phyloP scores from a whole-genome alignment of 768 basidiomycete species.

The Suillus weaverae region DNA sequence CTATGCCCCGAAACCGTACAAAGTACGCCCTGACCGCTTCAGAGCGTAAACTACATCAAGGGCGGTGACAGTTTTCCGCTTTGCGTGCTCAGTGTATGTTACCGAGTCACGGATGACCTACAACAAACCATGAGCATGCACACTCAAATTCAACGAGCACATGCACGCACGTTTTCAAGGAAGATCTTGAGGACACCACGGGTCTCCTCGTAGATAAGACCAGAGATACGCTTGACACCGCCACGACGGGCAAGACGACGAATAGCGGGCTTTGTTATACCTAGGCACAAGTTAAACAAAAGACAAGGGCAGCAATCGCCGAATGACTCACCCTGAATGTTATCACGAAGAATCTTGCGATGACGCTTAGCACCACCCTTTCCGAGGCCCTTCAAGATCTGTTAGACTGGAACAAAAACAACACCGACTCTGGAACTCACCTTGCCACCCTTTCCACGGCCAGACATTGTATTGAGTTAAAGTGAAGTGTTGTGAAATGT shows the following conservation, averaged over 20 bases:
- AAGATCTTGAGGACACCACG: constrained; percentile 94
- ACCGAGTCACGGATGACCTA: constrained; percentile 95
- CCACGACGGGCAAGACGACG: constrained; percentile 96
- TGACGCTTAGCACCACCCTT: constrained; percentile 97
- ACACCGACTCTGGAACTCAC: constrained; percentile 33
- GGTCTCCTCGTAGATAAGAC: constrained; percentile 95
- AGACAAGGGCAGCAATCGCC: constrained; percentile 10
- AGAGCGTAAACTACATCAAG: constrained; percentile 91
- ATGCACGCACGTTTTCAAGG: constrained; percentile 74
- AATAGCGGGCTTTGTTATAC: constrained; percentile 94
- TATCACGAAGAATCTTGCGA: constrained; percentile 90
- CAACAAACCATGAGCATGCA: constrained; percentile 8
- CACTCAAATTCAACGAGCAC: not conserved
- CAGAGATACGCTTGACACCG: constrained; percentile 95
- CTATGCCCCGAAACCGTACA: constrained; percentile 36
- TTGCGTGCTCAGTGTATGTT: constrained; percentile 98
- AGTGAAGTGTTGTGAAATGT: constrained; percentile 20
- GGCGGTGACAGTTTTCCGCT: constrained; percentile 92
- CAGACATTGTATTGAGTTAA: constrained; percentile 66
- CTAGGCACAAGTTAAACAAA: constrained; percentile 35
- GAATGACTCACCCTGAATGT: constrained; percentile 59
- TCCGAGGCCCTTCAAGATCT: constrained; percentile 69
- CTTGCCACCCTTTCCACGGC: constrained; percentile 96
- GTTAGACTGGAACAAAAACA: constrained; percentile 2
- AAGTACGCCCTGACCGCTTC: constrained; percentile 82